These are phyloP conservation scores for Spizellomyces sp. DNA, from an alignment of 192 early-diverging fungal species.

Conservation along the genomic window DNA sequence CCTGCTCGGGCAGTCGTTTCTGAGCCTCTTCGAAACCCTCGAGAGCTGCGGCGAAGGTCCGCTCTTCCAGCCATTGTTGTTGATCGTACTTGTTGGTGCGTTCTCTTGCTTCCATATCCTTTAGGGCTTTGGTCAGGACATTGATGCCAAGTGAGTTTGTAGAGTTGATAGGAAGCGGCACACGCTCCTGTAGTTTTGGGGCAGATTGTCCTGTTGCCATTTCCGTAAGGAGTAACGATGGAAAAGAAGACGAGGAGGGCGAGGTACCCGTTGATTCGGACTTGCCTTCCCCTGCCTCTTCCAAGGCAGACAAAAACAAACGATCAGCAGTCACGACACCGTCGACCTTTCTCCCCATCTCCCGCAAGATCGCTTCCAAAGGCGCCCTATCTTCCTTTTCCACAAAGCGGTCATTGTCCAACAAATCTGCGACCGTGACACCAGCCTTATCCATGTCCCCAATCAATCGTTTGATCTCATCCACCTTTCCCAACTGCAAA, in stretches of 20 bases:
- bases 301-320: slow-evolving; percentile 37
- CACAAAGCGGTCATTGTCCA: slow-evolving; percentile 28
- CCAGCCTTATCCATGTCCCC: slow-evolving; percentile 40
- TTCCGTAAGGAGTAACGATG: neutral
- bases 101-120: slow-evolving; percentile 42
- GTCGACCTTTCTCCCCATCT: slow-evolving; percentile 26
- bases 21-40: slow-evolving; percentile 61
- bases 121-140: slow-evolving; percentile 72
- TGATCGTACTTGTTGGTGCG: slow-evolving; percentile 64
- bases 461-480: slow-evolving; percentile 57
- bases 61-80: slow-evolving; percentile 82
- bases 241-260: neutral
- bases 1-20: slow-evolving; percentile 49
- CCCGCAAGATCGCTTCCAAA: slow-evolving; percentile 31
- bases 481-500: slow-evolving; percentile 47
- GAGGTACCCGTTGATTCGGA: neutral
- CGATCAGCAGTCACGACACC: slow-evolving; percentile 18
- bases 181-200: slow-evolving; percentile 1
- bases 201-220: neutral
- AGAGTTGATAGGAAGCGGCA: slow-evolving; percentile 38
- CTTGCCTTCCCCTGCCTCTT: slow-evolving; percentile 28
- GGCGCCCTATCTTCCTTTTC: slow-evolving; percentile 33
- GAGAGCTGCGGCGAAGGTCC: slow-evolving; percentile 74
- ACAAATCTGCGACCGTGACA: slow-evolving; percentile 9
- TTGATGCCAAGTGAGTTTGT: slow-evolving; percentile 72